These are phyloP conservation scores for Chlamydomonas sp. DNA, from an alignment of 139 green algal species.

Conservation along the genomic window DNA sequence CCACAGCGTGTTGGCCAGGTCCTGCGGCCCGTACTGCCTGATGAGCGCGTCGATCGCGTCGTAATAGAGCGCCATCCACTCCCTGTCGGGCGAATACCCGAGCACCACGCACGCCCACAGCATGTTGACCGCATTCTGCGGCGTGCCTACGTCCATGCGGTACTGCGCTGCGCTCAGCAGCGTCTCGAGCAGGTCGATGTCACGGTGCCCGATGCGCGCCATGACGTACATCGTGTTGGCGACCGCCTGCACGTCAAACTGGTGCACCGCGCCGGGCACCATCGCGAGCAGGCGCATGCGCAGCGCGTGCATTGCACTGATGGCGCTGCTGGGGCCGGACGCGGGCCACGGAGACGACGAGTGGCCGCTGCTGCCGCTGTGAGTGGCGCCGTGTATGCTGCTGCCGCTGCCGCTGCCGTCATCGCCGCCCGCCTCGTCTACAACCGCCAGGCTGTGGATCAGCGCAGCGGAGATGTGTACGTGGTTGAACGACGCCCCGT, in stretches of 20 bases:
- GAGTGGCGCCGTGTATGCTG: no score
- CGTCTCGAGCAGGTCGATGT: neutral
- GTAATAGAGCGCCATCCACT: conserved; percentile 7
- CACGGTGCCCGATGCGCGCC: neutral
- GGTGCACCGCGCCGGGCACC: neutral
- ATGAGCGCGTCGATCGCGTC: neutral
- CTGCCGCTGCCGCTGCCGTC: neutral
- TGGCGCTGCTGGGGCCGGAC: neutral
- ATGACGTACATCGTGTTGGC: conserved; percentile 8
- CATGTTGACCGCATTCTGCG: conserved; percentile 3
- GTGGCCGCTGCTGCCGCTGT: neutral
- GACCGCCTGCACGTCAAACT: conserved; percentile 3
- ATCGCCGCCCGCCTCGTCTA: no score
- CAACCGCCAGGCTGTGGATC: conserved; percentile 1
- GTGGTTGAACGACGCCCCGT: conserved; percentile 1
- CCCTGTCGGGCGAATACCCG: neutral
- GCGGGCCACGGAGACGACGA: no score
- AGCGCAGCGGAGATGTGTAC: conserved; percentile 6
- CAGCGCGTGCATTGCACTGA: neutral
- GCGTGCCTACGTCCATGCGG: neutral
- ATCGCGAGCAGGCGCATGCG: neutral
- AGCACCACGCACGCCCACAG: neutral
- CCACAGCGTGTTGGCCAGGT: conserved; percentile 28
- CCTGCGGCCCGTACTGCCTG: conserved; percentile 5
- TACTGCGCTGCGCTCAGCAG: conserved; percentile 1